Conservation (phyloP, 352 stramenopile genomes). For the Pelagophyceae sp. region DNA sequence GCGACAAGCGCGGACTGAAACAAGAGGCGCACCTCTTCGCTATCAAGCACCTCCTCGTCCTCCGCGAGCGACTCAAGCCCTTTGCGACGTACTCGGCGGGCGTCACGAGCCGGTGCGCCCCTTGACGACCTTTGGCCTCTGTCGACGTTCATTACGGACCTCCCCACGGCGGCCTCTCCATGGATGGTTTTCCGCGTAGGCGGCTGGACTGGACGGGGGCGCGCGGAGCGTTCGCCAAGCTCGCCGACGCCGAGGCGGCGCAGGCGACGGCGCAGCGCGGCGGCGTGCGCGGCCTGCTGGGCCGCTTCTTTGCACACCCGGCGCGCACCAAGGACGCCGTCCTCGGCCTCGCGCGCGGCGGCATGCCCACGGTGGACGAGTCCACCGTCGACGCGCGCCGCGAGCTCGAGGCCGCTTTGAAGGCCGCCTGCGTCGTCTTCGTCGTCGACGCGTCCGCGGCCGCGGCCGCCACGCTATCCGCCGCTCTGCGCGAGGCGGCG, state of each 20-base stretch:
- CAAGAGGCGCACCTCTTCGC: neutral
- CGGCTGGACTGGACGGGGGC: neutral
- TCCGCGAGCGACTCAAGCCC: neutral
- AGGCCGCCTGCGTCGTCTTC: neutral
- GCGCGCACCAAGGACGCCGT: neutral
- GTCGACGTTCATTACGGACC: too few relatives aligned
- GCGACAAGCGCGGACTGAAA: neutral
- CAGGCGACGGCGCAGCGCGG: neutral
- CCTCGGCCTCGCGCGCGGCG: neutral
- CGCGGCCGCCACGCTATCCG: neutral
- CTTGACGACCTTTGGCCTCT: too few relatives aligned
- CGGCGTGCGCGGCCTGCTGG: neutral
- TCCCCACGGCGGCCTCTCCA: too few relatives aligned
- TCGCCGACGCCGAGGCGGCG: neutral
- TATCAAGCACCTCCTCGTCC: neutral
- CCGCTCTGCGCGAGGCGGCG: neutral
- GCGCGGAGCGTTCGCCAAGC: neutral
- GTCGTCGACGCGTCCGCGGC: neutral
- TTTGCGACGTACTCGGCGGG: neutral
- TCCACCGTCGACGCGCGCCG: neutral
- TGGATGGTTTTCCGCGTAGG: too few relatives aligned
- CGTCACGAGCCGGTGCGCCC: neutral
- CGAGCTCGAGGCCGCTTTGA: neutral
- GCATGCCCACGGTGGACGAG: neutral
- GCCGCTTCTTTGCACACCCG: neutral